These are phyloP conservation scores for Lentinula aciculospora DNA, from an alignment of 768 basidiomycete genomes.

Conservation along the genomic window DNA sequence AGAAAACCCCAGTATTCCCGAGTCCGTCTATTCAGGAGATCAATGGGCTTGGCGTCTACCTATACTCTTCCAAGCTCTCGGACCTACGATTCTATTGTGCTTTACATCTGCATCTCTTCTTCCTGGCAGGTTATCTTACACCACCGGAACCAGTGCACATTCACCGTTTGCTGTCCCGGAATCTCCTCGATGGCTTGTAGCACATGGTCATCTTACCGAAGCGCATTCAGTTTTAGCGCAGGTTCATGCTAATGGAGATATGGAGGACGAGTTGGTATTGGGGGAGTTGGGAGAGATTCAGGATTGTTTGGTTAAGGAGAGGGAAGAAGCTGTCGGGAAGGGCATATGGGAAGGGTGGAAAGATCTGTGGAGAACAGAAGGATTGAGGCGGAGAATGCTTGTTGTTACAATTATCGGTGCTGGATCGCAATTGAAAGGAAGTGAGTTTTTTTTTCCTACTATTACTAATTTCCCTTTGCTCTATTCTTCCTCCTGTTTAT, in stretches of 20 bases:
- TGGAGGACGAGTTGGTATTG: background rate
- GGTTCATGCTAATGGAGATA: background rate
- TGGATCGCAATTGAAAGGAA: conserved; percentile 4
- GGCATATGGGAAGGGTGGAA: conserved; percentile 3
- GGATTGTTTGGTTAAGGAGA: background rate
- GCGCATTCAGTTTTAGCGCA: background rate
- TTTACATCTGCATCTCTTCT: background rate
- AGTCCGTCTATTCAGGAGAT: background rate
- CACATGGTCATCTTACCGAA: background rate
- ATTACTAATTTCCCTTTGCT: too few relatives aligned
- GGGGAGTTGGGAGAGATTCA: background rate
- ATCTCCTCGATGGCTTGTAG: conserved; percentile 1
- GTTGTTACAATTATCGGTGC: conserved; percentile 3
- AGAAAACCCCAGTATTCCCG: too few relatives aligned
- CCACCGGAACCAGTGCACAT: background rate
- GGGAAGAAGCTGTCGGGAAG: background rate
- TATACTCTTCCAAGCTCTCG: conserved; percentile 2
- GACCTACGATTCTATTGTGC: background rate
- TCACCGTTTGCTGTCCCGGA: background rate
- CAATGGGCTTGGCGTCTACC: conserved; percentile 4
- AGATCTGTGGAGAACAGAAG: conserved; percentile 1
- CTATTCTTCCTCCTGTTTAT: background rate
- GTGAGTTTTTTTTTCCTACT: background rate
- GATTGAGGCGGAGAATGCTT: background rate
- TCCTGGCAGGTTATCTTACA: background rate